Evolutionary conservation across 2,329 filamentous ascomycete genomes (phyloP).

Genomic region (Sclerotinia borealis): DNA sequence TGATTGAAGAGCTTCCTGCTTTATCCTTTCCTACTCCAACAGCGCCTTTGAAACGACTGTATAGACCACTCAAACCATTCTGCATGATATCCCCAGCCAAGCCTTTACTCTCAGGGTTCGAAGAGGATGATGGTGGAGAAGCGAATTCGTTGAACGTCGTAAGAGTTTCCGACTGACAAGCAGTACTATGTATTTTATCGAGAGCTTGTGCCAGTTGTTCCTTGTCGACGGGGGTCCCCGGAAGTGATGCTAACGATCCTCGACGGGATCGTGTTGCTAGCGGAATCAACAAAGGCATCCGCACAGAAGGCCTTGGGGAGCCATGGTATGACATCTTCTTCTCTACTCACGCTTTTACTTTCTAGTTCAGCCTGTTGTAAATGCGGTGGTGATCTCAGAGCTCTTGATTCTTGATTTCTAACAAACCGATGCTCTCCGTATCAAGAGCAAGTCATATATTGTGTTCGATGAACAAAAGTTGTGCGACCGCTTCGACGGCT

Average conservation of each 20-base stretch:
- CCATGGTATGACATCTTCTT: conserved; percentile 29
- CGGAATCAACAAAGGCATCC: conserved; percentile 19
- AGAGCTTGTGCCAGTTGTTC: conserved; percentile 72
- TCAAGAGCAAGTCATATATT: neutral
- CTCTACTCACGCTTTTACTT: neutral
- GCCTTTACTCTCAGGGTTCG: conserved; percentile 59
- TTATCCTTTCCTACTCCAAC: conserved; percentile 64
- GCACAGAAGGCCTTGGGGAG: conserved; percentile 23
- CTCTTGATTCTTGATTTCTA: conserved; percentile 1
- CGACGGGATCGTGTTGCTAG: conserved; percentile 33
- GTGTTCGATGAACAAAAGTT: conserved; percentile 1
- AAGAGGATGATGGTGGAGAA: conserved; percentile 54
- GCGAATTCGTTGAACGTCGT: conserved; percentile 95
- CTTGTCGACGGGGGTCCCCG: conserved; percentile 54
- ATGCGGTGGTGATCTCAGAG: neutral
- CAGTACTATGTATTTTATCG: conserved; percentile 81
- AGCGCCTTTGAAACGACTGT: conserved; percentile 75
- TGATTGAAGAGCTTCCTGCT: conserved; percentile 28
- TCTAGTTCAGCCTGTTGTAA: neutral
- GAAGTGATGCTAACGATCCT: conserved; percentile 44
- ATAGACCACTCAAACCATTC: conserved; percentile 82
- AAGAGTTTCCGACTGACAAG: conserved; percentile 76
- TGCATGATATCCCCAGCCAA: conserved; percentile 70
- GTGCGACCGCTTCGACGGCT: conserved; percentile 7
- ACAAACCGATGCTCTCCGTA: neutral